Evolutionary conservation across 2,329 filamentous ascomycete genomes (phyloP), one percentile per base, ranked within the genome.

Genomic region (Claviceps paspali): DNA sequence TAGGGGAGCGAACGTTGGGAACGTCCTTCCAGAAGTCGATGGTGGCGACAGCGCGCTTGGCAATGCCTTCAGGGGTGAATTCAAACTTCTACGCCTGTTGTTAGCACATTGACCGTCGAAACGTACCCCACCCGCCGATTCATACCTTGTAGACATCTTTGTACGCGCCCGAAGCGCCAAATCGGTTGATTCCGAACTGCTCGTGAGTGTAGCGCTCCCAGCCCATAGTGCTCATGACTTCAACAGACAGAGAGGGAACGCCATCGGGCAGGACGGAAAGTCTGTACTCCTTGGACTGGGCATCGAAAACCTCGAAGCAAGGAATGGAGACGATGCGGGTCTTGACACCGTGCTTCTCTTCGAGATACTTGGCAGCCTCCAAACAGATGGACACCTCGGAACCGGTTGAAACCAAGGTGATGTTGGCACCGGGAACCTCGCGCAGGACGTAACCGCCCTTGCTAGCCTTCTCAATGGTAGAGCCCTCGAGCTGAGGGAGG

Each of bases 151-250:
- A 98, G 43, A 98, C 86, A 54, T 96, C 80, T 79, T 88, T 88
- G 73, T 96, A 96, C 49, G 88, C 81, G 54, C 88, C 91, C 39
- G 84, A 93, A 49, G 88, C 88, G 77, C 91, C 91, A 64, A 98
- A 98, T 60, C 91, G 78, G 81, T 98, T 98, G 49, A 98, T 78
- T 60, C 91, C 91, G 56, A 98, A 98, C 70, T 98, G 91, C 77
- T 98, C 91, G 67, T 98, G 88, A 42, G 86, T 83, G 70, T 96
- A 98, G 64, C 88, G 82, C 76, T 96, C 87, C 91, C 91, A 98
- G 51, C 91, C 91, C 65, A 95, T 79, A 50, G 91, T 98, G 63
- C 75, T 82, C 83, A 94, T 92, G 61, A 86, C 87, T 73, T 98
- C 91, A 50, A 98, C 82, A 39, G 83, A 92, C 63, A 98, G 63